Base-by-base conservation (phyloP, 2,329 filamentous ascomycete genomes). In the Penicillium sp. region DNA sequence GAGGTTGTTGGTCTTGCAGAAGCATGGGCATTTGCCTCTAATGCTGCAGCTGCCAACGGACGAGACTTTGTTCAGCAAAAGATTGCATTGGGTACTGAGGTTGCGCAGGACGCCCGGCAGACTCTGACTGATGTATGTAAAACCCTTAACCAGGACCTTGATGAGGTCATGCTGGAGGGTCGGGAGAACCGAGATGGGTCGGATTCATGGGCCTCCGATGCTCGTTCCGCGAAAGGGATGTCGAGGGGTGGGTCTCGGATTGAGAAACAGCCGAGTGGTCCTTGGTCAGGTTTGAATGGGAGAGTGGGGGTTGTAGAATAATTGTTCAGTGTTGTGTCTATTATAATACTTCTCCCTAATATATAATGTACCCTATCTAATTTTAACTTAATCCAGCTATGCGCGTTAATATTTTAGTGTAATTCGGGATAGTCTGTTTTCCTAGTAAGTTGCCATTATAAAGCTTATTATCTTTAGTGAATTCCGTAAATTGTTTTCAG, bases 11-110 rank as follows among this genome's bases (percentile, higher is more conserved):
- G 44, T 25, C 63, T 71, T 44, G 74, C 74, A 16, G 68, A 75
- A 61, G 73, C 73, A 38, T 77, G 75, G 75, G 68, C 72, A 9
- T 76, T 76, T 63, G 75, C 75, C 15, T 73, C 73, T 5, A 59
- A 68, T 4, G 72, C 72, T 4, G 74, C 74, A 4, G 60, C 63
- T 31, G 60, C 65, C 11, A 64, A 60, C 34, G 70, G 70, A 29
- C 66, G 65, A 33, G 71, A 72, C 5, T 72, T 69, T 56, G 66
- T 75, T 13, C 69, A 75, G 44, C 63, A 70, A 54, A 70, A 71
- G 45, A 52, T 73, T 10, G 60, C 55, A 25, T 55, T 72, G 33
- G 73, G 73, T 4, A 65, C 50, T 4, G 72, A 76, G 48, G 63
- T 66, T 36, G 64, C 63, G 6, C 61, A 65, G 29, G 68, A 70